Evolutionary conservation across 306 rosid genomes (phyloP), one percentile per base, ranked within the genome.

Genomic region (Cucurbita ficifolia): DNA sequence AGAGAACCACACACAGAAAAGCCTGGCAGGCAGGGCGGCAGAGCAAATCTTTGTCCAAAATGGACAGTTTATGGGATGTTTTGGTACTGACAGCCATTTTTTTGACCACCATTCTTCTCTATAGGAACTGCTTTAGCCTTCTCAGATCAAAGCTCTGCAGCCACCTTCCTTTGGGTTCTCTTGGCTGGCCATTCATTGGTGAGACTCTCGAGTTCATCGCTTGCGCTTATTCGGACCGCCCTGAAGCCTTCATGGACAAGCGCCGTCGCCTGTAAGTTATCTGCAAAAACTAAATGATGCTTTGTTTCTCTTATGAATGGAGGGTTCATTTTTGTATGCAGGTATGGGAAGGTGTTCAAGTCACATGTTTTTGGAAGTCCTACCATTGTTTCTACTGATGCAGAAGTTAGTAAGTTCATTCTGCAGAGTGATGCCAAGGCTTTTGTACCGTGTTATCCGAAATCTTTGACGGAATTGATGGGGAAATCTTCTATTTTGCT

Each of bases 301-400:
- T 19, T 70, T 5, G 29, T 58, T 18, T 64, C 10, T 64, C 8
- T 40, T 19, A 7, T 53, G 17, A 74, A 62, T 35, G 29, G 24
- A 56, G 38, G 74, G 12, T 36, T 52, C 13, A 19, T 40, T 65
- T 17, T 43, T 72, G 33, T 42, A 75, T 77, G 42, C 5, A 94
- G 99, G 89, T 86, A 94, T 74, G 99, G 99, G 1, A 91, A 91
- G 75, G 99, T 94, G 88, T 94, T 94, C 46, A 94, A 86, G 84
- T 94, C 99, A 22, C 99, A 94, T 83, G 84, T 94, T 86, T 94
- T 94, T 86, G 99, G 97, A 64, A 91, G 91, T 59, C 88, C 95
- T 14, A 87, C 96, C 7, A 91, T 94, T 53, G 84, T 94, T 73
- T 91, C 99, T 2, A 91, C 95, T 7, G 97, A 94, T 87, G 89